Base-by-base conservation (phyloP, 2,329 filamentous ascomycete species). In the Gaeumannomyces sp. region DNA sequence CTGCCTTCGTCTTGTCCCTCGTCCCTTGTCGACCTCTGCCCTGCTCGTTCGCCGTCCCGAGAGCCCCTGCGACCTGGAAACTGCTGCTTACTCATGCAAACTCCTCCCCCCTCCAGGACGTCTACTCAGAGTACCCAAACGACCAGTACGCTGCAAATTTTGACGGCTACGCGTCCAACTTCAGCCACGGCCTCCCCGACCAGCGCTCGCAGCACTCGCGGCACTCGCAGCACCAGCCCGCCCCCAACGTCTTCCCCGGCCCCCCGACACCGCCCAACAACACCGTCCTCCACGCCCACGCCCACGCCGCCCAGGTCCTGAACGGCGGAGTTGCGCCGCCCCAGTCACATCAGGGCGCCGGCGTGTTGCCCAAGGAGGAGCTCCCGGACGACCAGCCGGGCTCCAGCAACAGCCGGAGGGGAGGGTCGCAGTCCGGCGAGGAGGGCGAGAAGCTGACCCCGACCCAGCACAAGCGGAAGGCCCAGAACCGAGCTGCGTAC, bases 401-500 rank as follows among this genome's bases (percentile, higher is more conserved):
- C 22, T 35, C 59, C 13, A 61, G 59, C 28, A 62, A 53, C 60
- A 53, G 16, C 33, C 35, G 27, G 19, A 16, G 38, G 70, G 59
- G 73, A 72, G 35, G 81, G 78, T 25, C 81, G 80, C 25, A 84
- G 71, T 85, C 85, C 53, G 84, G 85, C 14, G 84, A 84, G 33
- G 75, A 81, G 22, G 84, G 81, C 62, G 75, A 81, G 19, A 83
- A 81, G 63, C 64, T 85, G 71, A 86, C 83, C 28, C 84, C 84
- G 0, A 83, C 83, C 7, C 83, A 86, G 71, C 84, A 82, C 14
- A 79, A 83, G 70, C 80, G 85, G 67, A 87, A 87, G 72, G 84
- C 83, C 59, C 85, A 87, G 73, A 87, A 87, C 68, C 79, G 85
- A 69, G 83, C 84, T 69, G 85, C 85, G 85, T 87, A 79, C 69